Percentiles rank a stretch among this genome's conserved stretches.
Evolutionary conservation across 148 eudicot genomes (phyloP).

Genomic region (Spergularia marina): DNA sequence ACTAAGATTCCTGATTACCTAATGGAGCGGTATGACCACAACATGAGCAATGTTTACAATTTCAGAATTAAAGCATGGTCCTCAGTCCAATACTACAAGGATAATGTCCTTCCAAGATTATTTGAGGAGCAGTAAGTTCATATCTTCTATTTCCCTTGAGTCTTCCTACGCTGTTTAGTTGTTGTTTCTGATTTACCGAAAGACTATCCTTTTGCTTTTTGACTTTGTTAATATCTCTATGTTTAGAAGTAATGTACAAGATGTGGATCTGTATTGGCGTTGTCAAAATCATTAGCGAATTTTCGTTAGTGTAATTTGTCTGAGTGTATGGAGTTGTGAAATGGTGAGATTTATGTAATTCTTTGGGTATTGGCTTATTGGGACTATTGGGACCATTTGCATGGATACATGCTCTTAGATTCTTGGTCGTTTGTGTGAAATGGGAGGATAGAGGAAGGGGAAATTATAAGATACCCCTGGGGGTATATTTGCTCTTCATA

Average conservation of each 20-base stretch:
- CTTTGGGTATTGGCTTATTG: too few species aligned
- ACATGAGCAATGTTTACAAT: constrained; percentile 84
- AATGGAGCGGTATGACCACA: constrained; percentile 90
- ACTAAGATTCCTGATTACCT: constrained; percentile 66
- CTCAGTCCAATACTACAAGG: constrained; percentile 66
- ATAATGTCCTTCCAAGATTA: constrained; percentile 80
- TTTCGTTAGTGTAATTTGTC: neutral
- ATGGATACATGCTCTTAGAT: too few species aligned
- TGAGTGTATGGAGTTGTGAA: neutral
- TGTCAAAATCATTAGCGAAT: neutral
- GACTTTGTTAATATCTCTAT: neutral
- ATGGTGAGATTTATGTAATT: neutral
- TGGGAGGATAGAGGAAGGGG: too few species aligned
- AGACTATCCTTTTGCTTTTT: neutral
- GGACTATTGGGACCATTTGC: too few species aligned
- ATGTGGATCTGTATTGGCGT: neutral
- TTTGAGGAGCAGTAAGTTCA: constrained; percentile 92
- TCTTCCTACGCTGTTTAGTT: neutral
- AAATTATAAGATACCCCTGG: too few species aligned
- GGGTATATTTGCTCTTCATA: too few species aligned
- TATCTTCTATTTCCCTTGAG: neutral
- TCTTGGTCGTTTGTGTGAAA: too few species aligned
- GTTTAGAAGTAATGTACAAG: too few species aligned
- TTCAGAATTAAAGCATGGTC: constrained; percentile 98
- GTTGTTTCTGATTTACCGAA: neutral